Base-by-base conservation (phyloP, 495 filamentous ascomycete species). In the Alectoria sarmentosa region DNA sequence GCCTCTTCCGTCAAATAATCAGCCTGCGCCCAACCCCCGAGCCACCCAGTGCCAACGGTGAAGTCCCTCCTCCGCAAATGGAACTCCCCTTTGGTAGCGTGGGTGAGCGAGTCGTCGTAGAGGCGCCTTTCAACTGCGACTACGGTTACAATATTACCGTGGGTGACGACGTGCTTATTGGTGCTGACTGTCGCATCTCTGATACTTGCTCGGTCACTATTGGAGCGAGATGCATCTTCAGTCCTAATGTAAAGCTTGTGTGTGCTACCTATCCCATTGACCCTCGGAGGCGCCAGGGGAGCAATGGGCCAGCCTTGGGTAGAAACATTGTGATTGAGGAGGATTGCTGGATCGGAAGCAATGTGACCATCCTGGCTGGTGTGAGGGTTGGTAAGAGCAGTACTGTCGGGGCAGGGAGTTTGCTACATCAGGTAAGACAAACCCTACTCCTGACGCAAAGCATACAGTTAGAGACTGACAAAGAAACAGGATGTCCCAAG, bases 61-160 rank as follows among this genome's bases (percentile, higher is more conserved):
- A 42, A 75, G 76, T 82, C 37, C 77, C 82, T 54, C 71, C 75
- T 63, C 48, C 72, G 66, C 70, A 78, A 65, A 69, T 82, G 66
- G 70, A 79, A 54, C 69, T 69, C 66, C 46, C 78, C 65, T 69
- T 79, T 7, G 88, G 89, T n/a, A 81, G 82, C 39, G 86, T 96
- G 26, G 90, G 91, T 28, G 82, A 87, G 48, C 84, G 89, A 58
- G 88, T 89, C 11, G 81, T 86, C 46, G 90, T 98, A 48, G 91
- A 97, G 65, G 86, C 90, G 4, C 93, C 94, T 17, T 98, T 98
- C 73, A 87, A 80, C 42, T 98, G 94, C 74, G 91, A 96, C 70
- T 98, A 97, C 70, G 94, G 94, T 3, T 96, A 96, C 71, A 97
- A 98, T 70, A 89, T 98, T 68, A 82, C 82, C 44, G 87, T 98